Evolutionary conservation across 768 basidiomycete species (phyloP), one percentile per base, ranked within the genome.

Genomic region (Fomitopsis pulvina): DNA sequence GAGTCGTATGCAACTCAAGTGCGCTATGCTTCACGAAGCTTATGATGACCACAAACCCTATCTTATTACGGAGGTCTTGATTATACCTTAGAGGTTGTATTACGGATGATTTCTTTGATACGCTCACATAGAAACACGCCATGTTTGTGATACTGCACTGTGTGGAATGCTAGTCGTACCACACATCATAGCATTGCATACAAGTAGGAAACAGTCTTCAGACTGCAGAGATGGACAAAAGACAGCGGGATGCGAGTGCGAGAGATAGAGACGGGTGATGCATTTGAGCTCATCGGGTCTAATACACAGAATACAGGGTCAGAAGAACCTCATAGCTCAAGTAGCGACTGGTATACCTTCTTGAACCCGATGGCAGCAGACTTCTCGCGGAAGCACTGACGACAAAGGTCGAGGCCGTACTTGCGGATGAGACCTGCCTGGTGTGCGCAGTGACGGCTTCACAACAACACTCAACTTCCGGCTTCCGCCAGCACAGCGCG

Each of bases 321-420:
- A 49, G 40, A 14, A 34, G 12, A 26, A 47, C 14, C 1, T n/a
- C 16, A 26, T 22, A 14, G 40, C 34, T 24, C 43, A 14, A 39
- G 26, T 14, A 12, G 8, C 10, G 20, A 9, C 32, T 21, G 16
- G 10, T 55, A 39, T 48, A 94, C 93, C 89, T 96, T 96, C 66
- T 79, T 75, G 78, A 96, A 96, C 53, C 93, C 93, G 62, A 96
- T 96, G 53, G 87, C 85, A 60, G 84, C 79, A 46, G 91, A 79
- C 75, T 92, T 93, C 77, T 96, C 93, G 61, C 93, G 88, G 87
- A 95, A 96, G 74, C 93, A 96, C 72, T 96, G 93, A 71, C 93
- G 89, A 75, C 93, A 96, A 61, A 96, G 86, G 75, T 95, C 92
- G 59, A 95, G 83, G 51, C 93, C 92, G 72, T 95, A 93, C 73